These are phyloP conservation scores for Bipolaris victoriae DNA, from an alignment of 2,329 filamentous ascomycete species.

Conservation along the genomic window DNA sequence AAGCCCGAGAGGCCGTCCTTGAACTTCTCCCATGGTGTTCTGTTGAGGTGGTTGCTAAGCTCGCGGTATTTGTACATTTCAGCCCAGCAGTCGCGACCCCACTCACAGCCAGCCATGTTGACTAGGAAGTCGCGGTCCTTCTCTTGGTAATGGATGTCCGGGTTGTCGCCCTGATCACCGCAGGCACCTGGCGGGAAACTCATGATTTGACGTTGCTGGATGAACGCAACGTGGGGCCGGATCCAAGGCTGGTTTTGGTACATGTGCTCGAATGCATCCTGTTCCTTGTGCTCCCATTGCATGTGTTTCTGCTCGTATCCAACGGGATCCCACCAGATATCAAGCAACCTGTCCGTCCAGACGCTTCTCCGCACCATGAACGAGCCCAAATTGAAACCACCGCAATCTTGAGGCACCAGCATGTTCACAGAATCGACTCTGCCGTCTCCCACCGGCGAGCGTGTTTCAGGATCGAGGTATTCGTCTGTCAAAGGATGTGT, in stretches of 20 bases:
- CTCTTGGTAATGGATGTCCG: constrained; percentile 83
- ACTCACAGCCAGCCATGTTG: constrained; percentile 98
- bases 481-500: constrained; percentile 75
- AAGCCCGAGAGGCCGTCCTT: constrained; percentile 55
- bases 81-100: constrained; percentile 95
- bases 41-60: constrained; percentile 87
- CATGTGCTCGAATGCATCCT: constrained; percentile 91
- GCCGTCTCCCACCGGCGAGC: constrained; percentile 77
- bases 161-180: constrained; percentile 75
- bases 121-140: constrained; percentile 89
- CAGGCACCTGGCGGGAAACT: constrained; percentile 92
- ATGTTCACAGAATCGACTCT: constrained; percentile 81
- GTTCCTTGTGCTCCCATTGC: constrained; percentile 99
- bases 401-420: constrained; percentile 89
- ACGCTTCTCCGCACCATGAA: constrained; percentile 87
- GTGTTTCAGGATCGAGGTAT: constrained; percentile 77
- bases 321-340: constrained; percentile 98
- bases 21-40: constrained; percentile 76
- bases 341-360: constrained; percentile 90
- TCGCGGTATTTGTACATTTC: constrained; percentile 97
- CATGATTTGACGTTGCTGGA: constrained; percentile 91
- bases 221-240: constrained; percentile 83
- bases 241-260: constrained; percentile 94
- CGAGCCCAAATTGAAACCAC: constrained; percentile 93
- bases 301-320: constrained; percentile 98